Conservation (phyloP, 2,329 filamentous ascomycete genomes). For the Escovopsis sp. region DNA sequence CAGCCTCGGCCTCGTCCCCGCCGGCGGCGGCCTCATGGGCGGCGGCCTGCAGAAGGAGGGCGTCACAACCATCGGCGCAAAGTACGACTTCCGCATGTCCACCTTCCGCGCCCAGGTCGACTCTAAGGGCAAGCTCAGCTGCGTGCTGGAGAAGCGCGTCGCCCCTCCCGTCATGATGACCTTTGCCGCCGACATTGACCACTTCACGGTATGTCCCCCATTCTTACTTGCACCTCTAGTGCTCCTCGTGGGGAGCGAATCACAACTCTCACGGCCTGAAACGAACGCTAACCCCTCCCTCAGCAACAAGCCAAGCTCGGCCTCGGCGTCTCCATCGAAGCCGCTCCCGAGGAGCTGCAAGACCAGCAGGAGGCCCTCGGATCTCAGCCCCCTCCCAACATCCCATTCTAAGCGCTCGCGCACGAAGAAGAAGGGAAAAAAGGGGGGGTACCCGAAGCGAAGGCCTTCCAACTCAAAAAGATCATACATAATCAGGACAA, state of each 20-base stretch:
- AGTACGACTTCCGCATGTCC: constrained; percentile 95
- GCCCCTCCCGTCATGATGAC: constrained; percentile 85
- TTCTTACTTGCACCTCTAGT: background rate
- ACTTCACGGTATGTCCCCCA: constrained; percentile 61
- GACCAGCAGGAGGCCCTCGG: constrained; percentile 58
- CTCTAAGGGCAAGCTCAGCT: constrained; percentile 84
- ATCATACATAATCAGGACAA: constrained; percentile 9
- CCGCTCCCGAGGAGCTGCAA: constrained; percentile 71
- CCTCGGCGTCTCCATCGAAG: constrained; percentile 83
- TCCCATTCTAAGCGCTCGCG: constrained; percentile 43
- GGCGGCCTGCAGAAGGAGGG: constrained; percentile 69
- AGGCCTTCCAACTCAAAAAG: constrained; percentile 7
- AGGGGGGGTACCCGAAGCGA: too few relatives aligned
- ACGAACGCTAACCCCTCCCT: constrained; percentile 2
- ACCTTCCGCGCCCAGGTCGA: constrained; percentile 94
- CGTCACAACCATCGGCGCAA: constrained; percentile 79
- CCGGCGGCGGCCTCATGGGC: constrained; percentile 58
- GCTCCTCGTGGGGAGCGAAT: too few relatives aligned
- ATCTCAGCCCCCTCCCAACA: constrained; percentile 37
- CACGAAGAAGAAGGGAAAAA: constrained; percentile 1
- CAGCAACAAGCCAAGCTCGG: constrained; percentile 94
- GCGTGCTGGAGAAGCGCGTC: constrained; percentile 88
- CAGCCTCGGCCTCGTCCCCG: constrained; percentile 66
- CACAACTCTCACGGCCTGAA: too few relatives aligned
- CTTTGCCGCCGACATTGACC: constrained; percentile 93